A percentile compares a stretch with the other conserved stretches of the same genome.
These are phyloP conservation scores for Leccinellum rugosiceps DNA, from an alignment of 768 basidiomycete genomes.

Conservation along the genomic window DNA sequence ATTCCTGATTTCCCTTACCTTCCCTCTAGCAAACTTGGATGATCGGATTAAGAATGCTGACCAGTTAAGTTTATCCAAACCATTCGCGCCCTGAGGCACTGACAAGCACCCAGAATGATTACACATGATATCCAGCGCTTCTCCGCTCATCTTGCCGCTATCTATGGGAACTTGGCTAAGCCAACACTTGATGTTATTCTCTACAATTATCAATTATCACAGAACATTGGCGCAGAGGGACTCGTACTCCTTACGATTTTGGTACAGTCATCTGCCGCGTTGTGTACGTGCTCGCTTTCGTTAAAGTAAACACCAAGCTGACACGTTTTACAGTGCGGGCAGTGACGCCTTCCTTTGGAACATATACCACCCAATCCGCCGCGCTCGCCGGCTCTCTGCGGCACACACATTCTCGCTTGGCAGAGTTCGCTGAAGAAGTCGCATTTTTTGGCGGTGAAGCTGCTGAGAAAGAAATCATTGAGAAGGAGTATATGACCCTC, in stretches of 20 bases:
- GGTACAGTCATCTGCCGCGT: conserved; percentile 78
- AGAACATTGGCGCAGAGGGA: conserved; percentile 93
- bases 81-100: conserved; percentile 2
- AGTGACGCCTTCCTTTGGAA: conserved; percentile 88
- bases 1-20: conserved; percentile 3
- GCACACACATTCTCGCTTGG: conserved; percentile 87
- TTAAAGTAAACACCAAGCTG: background rate
- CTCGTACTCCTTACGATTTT: conserved; percentile 77
- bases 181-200: conserved; percentile 89
- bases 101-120: conserved; percentile 63
- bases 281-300: conserved; percentile 53
- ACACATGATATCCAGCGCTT: conserved; percentile 95
- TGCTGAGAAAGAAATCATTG: conserved; percentile 87
- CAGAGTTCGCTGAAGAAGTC: conserved; percentile 86
- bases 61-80: conserved; percentile 51
- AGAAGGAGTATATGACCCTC: conserved; percentile 81
- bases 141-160: conserved; percentile 84
- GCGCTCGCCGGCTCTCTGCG: conserved; percentile 86
- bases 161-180: conserved; percentile 93
- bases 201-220: conserved; percentile 93
- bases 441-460: conserved; percentile 87
- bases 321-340: conserved; percentile 61
- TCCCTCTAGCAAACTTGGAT: conserved; percentile 77
- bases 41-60: conserved; percentile 96
- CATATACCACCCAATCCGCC: conserved; percentile 85